Percentiles rank a stretch among this genome's conserved stretches.
These are phyloP conservation scores for Diospyros kaki DNA, from an alignment of 148 eudicot species.

Conservation along the genomic window DNA sequence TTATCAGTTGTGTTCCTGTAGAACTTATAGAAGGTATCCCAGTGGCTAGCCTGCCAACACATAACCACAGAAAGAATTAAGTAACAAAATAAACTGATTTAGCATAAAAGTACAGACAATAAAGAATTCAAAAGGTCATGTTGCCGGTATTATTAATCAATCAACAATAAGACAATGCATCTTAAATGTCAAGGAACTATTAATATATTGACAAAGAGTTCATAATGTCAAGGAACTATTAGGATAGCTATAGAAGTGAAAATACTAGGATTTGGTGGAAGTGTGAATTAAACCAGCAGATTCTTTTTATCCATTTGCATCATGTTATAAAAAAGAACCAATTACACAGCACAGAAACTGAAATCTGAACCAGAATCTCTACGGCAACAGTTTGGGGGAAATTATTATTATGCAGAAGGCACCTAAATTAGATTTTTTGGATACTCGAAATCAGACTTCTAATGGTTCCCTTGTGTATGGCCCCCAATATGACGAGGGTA, in stretches of 20 bases:
- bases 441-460: no score
- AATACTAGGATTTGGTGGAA: neutral
- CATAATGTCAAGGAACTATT: neutral
- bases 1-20: conserved; percentile 96
- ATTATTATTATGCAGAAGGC: no score
- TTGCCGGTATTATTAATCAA: neutral
- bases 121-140: neutral
- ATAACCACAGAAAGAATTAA: conserved; percentile 15
- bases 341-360: neutral
- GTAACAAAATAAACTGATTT: conserved; percentile 2
- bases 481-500: no score
- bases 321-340: no score
- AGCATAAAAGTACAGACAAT: conserved; percentile 4
- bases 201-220: neutral
- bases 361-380: no score
- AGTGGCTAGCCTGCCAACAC: conserved; percentile 72
- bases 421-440: no score
- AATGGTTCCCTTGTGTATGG: no score
- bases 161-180: neutral
- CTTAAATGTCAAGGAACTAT: neutral
- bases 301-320: conserved; percentile 1
- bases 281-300: neutral
- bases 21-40: conserved; percentile 93
- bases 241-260: neutral
- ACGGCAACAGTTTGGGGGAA: no score